phyloP scores from a whole-genome alignment of 75 land plant genomes.

The Selaginella moellendorffii region DNA sequence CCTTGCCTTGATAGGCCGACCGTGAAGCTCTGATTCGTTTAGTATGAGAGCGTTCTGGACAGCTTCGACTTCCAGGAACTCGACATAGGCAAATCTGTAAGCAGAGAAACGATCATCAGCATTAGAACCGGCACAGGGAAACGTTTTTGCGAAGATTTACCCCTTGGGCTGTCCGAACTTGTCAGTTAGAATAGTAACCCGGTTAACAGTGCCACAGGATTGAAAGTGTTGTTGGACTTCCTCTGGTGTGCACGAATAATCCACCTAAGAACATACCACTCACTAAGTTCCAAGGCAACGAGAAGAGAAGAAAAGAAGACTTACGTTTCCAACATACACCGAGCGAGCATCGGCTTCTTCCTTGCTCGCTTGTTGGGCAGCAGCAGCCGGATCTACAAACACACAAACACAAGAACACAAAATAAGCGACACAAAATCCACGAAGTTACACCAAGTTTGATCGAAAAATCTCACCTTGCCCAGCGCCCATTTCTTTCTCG shows the following conservation, averaged over 20 bases:
- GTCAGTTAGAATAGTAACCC: slow-evolving; percentile 96
- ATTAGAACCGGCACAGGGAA: no score
- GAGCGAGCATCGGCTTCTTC: slow-evolving; percentile 5
- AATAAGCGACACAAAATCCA: no score
- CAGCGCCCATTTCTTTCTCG: neutral
- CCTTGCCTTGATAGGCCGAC: neutral
- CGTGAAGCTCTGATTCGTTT: slow-evolving; percentile 6
- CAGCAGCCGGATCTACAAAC: neutral
- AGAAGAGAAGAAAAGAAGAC: no score
- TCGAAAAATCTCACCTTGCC: neutral
- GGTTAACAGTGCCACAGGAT: slow-evolving; percentile 92
- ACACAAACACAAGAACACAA: no score
- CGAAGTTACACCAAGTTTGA: no score
- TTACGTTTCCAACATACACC: slow-evolving; percentile 5
- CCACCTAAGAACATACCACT: no score
- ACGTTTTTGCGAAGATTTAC: no score
- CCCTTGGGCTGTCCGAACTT: slow-evolving; percentile 95
- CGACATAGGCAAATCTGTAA: slow-evolving; percentile 8
- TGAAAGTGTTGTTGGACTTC: slow-evolving; percentile 98
- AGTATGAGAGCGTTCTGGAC: neutral
- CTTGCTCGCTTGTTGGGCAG: neutral
- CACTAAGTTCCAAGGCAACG: no score
- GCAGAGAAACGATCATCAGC: neutral
- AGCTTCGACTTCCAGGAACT: slow-evolving; percentile 8
- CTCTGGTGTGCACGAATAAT: slow-evolving; percentile 38